Evolutionary conservation across 2,329 filamentous ascomycete genomes (phyloP).

Genomic region (Tolypocladium sp.): DNA sequence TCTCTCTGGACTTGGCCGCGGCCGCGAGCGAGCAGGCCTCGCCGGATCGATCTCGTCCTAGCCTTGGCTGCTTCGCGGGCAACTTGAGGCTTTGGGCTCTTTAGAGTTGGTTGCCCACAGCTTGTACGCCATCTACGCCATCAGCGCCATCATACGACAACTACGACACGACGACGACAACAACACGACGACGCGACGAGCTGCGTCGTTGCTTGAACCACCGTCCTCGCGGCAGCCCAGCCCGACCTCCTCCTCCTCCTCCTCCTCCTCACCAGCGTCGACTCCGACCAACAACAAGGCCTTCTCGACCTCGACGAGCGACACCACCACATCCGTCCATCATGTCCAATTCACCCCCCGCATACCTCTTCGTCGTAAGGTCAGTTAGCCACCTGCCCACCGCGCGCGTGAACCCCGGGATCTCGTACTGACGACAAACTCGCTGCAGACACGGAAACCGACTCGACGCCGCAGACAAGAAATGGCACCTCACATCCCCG

Average conservation of each 20-base stretch:
- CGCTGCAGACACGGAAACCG: constrained; percentile 71
- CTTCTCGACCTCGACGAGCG: not conserved
- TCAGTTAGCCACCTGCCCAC: constrained; percentile 7
- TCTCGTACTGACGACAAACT: not conserved
- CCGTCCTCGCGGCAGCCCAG: not conserved
- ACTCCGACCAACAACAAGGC: not conserved
- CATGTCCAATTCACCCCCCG: constrained; percentile 18
- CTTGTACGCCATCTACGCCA: not conserved
- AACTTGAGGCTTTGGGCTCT: not conserved
- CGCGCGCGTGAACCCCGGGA: not conserved
- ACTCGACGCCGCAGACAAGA: constrained; percentile 87
- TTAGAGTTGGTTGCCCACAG: not conserved
- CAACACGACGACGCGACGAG: not conserved
- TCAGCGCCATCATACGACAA: not conserved
- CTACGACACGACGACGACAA: not conserved
- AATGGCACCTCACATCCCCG: constrained; percentile 88
- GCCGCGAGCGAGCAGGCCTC: not conserved
- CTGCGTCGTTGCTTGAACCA: not conserved
- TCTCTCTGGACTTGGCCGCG: not conserved
- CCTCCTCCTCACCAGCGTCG: not conserved
- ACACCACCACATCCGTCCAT: not conserved
- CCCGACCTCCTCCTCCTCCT: not conserved
- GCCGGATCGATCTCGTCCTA: not conserved
- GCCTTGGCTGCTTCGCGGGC: not conserved
- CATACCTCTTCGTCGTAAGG: constrained; percentile 35